A percentile compares a stretch with the other conserved stretches of the same genome.
Evolutionary conservation across 2,329 filamentous ascomycete genomes (phyloP).

Genomic region (Tolypocladium endophyticum): DNA sequence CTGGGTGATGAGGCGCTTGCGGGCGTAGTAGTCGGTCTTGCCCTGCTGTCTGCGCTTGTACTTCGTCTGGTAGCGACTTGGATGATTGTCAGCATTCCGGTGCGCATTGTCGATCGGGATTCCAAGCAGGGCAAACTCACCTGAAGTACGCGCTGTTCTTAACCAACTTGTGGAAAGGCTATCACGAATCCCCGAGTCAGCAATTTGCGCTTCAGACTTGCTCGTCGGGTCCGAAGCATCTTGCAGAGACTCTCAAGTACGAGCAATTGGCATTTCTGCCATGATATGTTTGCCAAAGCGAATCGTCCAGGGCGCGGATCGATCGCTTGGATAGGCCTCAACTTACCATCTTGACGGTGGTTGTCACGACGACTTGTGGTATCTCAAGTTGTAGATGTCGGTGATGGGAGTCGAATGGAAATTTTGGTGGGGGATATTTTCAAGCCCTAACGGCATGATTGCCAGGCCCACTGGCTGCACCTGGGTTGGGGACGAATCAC

Average conservation of each 20-base stretch:
- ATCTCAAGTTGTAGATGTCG: conserved; percentile 23
- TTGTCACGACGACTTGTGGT: conserved; percentile 31
- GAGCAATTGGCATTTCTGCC: conserved; percentile 36
- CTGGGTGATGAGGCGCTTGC: conserved; percentile 98
- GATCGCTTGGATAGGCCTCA: conserved; percentile 25
- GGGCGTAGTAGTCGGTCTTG: conserved; percentile 99
- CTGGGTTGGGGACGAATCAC: conserved; percentile 30
- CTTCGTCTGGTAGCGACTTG: conserved; percentile 98
- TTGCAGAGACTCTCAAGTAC: conserved; percentile 72
- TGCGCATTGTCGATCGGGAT: not conserved
- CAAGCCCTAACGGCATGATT: conserved; percentile 25
- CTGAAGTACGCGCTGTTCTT: conserved; percentile 99
- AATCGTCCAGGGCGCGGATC: not conserved
- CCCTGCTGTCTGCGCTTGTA: conserved; percentile 93
- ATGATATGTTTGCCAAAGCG: conserved; percentile 11
- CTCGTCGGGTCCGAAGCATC: conserved; percentile 80
- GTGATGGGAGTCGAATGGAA: conserved; percentile 15
- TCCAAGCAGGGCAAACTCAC: conserved; percentile 41
- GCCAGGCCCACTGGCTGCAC: conserved; percentile 8
- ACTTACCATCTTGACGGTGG: conserved; percentile 62
- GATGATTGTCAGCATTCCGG: conserved; percentile 14
- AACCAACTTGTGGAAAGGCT: conserved; percentile 88
- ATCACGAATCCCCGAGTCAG: conserved; percentile 71
- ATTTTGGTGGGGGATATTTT: conserved; percentile 30
- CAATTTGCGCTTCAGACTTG: conserved; percentile 97